Conservation (phyloP, 116 monocot species). For the Dioscorea cayenensis region DNA sequence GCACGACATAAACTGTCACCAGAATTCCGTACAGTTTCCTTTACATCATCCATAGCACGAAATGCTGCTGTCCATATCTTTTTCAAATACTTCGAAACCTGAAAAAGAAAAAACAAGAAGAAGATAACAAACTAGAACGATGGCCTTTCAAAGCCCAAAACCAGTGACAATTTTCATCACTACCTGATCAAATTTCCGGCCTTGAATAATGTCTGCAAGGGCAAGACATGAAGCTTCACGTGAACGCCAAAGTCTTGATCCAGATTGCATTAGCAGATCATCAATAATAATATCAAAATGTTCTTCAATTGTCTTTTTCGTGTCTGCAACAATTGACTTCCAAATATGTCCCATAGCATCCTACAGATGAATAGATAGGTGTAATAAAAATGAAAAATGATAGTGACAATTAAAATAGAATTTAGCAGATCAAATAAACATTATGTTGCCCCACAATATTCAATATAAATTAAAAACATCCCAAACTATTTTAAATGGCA, state of each 20-base stretch:
- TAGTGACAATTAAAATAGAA: no score
- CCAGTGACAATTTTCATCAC: background rate
- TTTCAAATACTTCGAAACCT: constrained; percentile 87
- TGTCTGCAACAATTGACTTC: constrained; percentile 87
- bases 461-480: no score
- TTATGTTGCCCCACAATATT: no score
- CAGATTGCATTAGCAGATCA: constrained; percentile 85
- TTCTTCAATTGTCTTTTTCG: constrained; percentile 92
- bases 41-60: constrained; percentile 99
- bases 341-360: constrained; percentile 99
- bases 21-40: constrained; percentile 94
- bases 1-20: constrained; percentile 94
- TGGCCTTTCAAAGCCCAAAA: constrained; percentile 1
- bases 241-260: constrained; percentile 97
- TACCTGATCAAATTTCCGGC: constrained; percentile 86
- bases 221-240: constrained; percentile 98
- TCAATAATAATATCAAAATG: constrained; percentile 81
- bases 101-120: background rate
- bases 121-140: background rate
- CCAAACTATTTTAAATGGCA: no score
- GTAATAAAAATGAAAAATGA: no score
- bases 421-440: no score
- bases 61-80: constrained; percentile 80
- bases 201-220: constrained; percentile 94
- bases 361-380: constrained; percentile 21